Evolutionary conservation across 106 monocot species (phyloP).

Genomic region (Alisma plantagoaquatica): DNA sequence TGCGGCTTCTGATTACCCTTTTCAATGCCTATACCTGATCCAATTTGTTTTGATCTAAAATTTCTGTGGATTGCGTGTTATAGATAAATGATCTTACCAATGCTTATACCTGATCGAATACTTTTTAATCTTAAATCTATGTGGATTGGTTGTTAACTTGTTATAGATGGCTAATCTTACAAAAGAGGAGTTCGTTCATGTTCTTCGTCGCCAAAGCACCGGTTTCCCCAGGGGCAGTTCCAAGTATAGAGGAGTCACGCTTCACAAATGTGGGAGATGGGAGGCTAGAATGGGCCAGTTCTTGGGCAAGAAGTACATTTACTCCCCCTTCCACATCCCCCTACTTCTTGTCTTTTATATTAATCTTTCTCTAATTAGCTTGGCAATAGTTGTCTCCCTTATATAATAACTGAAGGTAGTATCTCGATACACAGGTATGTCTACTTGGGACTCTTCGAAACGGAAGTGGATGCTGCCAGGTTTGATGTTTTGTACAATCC

Average conservation of each 20-base stretch:
- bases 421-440: conserved; percentile 15
- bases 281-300: conserved; percentile 46
- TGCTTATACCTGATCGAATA: too few species aligned
- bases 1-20: too few species aligned
- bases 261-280: conserved; percentile 46
- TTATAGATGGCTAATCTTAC: conserved; percentile 38
- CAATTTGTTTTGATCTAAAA: too few species aligned
- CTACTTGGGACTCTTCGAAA: conserved; percentile 20
- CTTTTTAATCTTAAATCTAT: too few species aligned
- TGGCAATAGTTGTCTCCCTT: too few species aligned
- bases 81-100: too few species aligned
- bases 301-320: conserved; percentile 33
- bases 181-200: conserved; percentile 45
- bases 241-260: conserved; percentile 36
- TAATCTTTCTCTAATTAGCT: too few species aligned
- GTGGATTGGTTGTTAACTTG: neutral
- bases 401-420: too few species aligned
- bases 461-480: conserved; percentile 23
- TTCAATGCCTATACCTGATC: too few species aligned
- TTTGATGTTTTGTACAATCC: too few species aligned
- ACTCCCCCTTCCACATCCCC: too few species aligned
- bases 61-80: too few species aligned
- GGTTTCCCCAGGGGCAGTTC: conserved; percentile 44
- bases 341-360: neutral
- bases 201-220: conserved; percentile 37